Evolutionary conservation across 371 early-diverging fungal species (phyloP), one percentile per base, ranked within the genome.

Genomic region (Batkoa obscura): DNA sequence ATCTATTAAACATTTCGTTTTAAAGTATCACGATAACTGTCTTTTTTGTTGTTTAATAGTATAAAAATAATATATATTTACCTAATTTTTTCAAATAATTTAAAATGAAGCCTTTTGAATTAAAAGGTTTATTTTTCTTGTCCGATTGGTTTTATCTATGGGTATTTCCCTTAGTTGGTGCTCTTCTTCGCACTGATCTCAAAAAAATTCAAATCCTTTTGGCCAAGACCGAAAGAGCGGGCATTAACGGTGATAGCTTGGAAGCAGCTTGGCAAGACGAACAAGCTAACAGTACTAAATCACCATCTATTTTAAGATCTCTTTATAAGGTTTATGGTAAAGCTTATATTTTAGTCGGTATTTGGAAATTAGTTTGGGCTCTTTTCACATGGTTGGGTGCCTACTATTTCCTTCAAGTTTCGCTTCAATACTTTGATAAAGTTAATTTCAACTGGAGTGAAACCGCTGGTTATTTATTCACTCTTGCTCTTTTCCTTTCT

Each of bases 351-450:
- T 36, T 72, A 6, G 63, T 82, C 30, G 75, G 76, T 5, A 17
- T 78, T 4, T 82, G 77, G 74, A 76, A 78, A 59, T 50, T 78
- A 10, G 43, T 70, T 8, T 78, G 78, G 76, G 72, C 70, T n/a
- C 56, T 62, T 10, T 79, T 76, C 49, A 74, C 72, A 0, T 80
- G 75, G 72, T 49, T 74, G 0, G 72, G 73, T 17, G 66, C 68
- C 1, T 80, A 72, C 59, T 70, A 60, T 50, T 61, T 79, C 39
- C 51, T 78, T 13, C 68, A 68, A 23, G 60, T 64, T 43, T 57
- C 67, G n/a, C 51, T 76, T n/a, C 57, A 58, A 32, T 71, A 63
- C 49, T 53, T 67, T 37, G 72, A 75, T 43, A 31, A 53, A 6
- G 10, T 38, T 6, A 50, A 43, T 31, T n/a, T n/a, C n/a, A 32